These are phyloP conservation scores for Pichiaceae sp. DNA, from an alignment of 1,139 yeast genomes.

Conservation along the genomic window DNA sequence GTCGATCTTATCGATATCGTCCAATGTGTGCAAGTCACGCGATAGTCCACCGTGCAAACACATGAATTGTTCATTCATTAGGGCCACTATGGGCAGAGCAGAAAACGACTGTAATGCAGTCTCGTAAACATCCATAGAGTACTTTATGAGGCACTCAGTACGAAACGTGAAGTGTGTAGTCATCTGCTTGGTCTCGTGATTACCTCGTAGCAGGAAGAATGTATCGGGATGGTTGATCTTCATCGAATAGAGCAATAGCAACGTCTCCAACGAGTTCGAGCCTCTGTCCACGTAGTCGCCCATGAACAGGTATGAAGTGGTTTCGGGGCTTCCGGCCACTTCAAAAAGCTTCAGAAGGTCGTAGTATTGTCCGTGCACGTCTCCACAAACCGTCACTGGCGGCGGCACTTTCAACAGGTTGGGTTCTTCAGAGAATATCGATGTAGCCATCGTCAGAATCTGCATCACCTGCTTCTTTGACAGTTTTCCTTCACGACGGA, in stretches of 20 bases:
- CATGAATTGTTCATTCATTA: slow-evolving; percentile 90
- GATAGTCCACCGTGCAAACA: slow-evolving; percentile 98
- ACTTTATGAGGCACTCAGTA: slow-evolving; percentile 84
- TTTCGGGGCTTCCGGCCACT: slow-evolving; percentile 82
- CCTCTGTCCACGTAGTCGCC: slow-evolving; percentile 98
- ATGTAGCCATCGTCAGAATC: slow-evolving; percentile 64
- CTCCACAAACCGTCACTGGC: slow-evolving; percentile 96
- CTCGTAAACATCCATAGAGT: slow-evolving; percentile 59
- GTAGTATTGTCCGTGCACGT: slow-evolving; percentile 90
- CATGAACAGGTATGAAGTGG: slow-evolving; percentile 70
- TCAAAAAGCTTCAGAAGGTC: slow-evolving; percentile 89
- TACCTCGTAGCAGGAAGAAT: slow-evolving; percentile 83
- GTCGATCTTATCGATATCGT: slow-evolving; percentile 62
- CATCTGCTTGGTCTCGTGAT: slow-evolving; percentile 91
- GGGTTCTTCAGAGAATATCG: slow-evolving; percentile 62
- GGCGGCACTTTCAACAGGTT: slow-evolving; percentile 78
- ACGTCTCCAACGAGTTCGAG: slow-evolving; percentile 82
- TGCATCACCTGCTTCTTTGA: slow-evolving; percentile 62
- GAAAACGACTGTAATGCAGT: slow-evolving; percentile 76
- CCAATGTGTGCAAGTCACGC: slow-evolving; percentile 67
- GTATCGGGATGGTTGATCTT: slow-evolving; percentile 72
- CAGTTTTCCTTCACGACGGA: slow-evolving; percentile 74
- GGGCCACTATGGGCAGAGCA: slow-evolving; percentile 84
- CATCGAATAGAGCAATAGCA: slow-evolving; percentile 70
- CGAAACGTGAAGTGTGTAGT: slow-evolving; percentile 93